Evolutionary conservation across 192 early-diverging fungal species (phyloP), one percentile per base, ranked within the genome.

Genomic region (Coemansia sp.): DNA sequence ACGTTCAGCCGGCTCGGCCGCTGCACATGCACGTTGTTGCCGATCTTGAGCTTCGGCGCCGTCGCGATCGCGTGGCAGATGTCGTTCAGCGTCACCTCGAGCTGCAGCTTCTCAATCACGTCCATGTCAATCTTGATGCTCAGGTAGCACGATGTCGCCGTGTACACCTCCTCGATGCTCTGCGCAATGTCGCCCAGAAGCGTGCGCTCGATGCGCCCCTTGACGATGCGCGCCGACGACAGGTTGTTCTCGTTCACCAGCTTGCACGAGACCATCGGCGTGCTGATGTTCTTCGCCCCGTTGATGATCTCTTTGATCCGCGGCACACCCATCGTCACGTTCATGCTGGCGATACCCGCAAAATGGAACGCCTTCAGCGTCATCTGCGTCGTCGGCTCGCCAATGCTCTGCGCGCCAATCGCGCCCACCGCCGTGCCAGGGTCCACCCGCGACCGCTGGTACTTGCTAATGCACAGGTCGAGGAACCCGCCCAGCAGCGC

Each of bases 231-330:
- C 6, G 95, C 93, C 0, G 92, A 84, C 19, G 84, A 86, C 38
- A 89, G 86, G 66, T 82, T 82, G 28, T 57, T 29, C 16, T 85
- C 82, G 58, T 87, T 82, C 46, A 90, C 75, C 18, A 99, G 82
- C 42, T 84, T 80, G 30, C 90, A 89, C 5, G 76, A 83, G 49
- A 98, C 95, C 62, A 98, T 89, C 0, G 97, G 97, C 1, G 95
- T 98, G 21, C 86, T 84, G 50, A 99, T 97, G n/a, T 84, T 86
- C 67, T 98, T 97, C 40, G 93, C 85, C 6, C 95, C 97, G 67
- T 98, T 99, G 83, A 99, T 99, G 75, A 99, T 98, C 85, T 99
- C 97, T 82, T 98, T 98, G 82, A 99, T 95, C 68, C 97, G 95
- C 12, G 97, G 97, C 45, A 99, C 97, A 85, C 97, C 97, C 67